Evolutionary conservation across 139 green algal species (phyloP), one percentile per base, ranked within the genome.

Genomic region (Chlamydomonas applanata): DNA sequence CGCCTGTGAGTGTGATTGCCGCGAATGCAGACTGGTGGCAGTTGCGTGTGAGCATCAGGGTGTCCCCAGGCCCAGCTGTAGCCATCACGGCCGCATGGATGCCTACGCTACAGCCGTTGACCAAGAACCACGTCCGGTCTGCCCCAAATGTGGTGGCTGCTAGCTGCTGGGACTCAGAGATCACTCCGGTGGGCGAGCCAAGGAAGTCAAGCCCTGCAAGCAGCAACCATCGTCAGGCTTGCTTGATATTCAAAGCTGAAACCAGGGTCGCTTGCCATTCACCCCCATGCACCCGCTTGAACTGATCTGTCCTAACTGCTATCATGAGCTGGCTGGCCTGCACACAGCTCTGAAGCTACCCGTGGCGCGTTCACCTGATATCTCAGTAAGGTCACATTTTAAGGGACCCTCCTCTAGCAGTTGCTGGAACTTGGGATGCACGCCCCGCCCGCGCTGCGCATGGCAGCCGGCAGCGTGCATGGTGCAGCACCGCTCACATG

Each of bases 31-130:
- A 92, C 35, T 90, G 69, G 74, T 98, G 95, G 72, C 87, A 92
- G 77, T 97, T 97, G 59, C 95, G 82, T 0, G 93, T 82, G 3
- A 96, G 56, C 3, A 98, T 24, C 22, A 98, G 75, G 1, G 77
- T 77, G 29, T 85, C 72, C 0, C 87, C 85, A 2, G 85, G 86
- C 30, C 74, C 40, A 14, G 78, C 57, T 19, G 69, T 65, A 0
- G 93, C 90, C 74, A 87, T 79, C 13, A 93, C 74, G 2, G 90
- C 86, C 0, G 87, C 90, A 32, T 92, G 90, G 24, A 98, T 86
- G 54, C 92, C 94, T 0, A 59, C 83, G 0, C 85, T 97, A 75
- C 82, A 91, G 70, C 95, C 95, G 74, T 98, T 98, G 32, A 98
- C 95, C 34, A 98, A 80, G 52, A 98, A 96, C 78, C 83, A 97